Base-by-base conservation (phyloP, 2,329 filamentous ascomycete genomes). In the Aotearoamyces nothofagi region DNA sequence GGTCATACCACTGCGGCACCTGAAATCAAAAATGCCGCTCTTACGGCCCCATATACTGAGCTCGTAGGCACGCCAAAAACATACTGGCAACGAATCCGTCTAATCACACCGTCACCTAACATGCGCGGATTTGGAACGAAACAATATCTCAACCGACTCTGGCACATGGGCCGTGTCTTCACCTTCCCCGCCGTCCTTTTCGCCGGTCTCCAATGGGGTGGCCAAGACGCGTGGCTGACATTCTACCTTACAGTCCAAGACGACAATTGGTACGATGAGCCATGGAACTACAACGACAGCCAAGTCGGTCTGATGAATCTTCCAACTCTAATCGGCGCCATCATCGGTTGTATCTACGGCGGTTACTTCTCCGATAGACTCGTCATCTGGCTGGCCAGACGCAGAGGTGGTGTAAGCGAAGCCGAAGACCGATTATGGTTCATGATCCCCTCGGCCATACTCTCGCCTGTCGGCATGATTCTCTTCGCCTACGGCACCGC, bases 201-300 rank as follows among this genome's bases (percentile, higher is more conserved):
- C 35, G 63, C 64, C 3, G 66, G 66, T 6, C 45, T 70, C 14
- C 66, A 70, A 40, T 71, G 66, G 66, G 66, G 66, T 4, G 54
- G 63, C 16, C 67, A 71, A 44, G 66, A 69, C 37, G 63, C 66
- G n/a, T 69, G 66, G 48, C 49, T 72, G 13, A 63, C 62, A 2
- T 70, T 72, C 42, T 69, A 71, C 36, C 51, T 69, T 17, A 71
- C 66, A 0, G 56, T 70, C 1, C 57, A 69, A 40, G 62, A 71
- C 39, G 63, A 68, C 35, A 60, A 60, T 37, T 70, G 64, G 60
- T 61, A 58, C 15, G 57, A 50, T 0, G 47, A 52, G 7, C 67
- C 67, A 0, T 71, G 62, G 57, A 60, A 66, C 43, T 72, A 71
- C 42, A 54, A 49, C 19, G 57, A 66, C 32, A 57, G 58, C 2